Base-by-base conservation (phyloP, 2,329 filamentous ascomycete species). In the Botrytis pseudocinerea region DNA sequence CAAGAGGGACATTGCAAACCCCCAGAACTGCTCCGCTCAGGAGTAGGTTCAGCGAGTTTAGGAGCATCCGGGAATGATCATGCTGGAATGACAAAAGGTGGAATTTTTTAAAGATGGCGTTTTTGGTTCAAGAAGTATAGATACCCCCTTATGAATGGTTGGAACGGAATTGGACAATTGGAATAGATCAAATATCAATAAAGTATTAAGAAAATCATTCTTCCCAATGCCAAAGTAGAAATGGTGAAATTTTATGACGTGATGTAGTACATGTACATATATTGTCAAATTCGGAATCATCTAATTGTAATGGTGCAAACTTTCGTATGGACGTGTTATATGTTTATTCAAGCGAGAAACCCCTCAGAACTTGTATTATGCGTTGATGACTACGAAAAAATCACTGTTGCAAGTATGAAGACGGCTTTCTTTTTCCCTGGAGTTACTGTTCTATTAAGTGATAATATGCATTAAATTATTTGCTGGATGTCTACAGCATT, bases 1-100 rank as follows among this genome's bases (percentile, higher is more conserved):
- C 84, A 5, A 80, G 81, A 71, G 83, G 80, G 25, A 83, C 84
- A 22, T 78, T 85, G 10, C 51, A 28, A 32, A 57, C 51, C 7
- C 51, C 51, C 2, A 57, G 51, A 28, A 83, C 84, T 10, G 83
- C 82, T 1, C 82, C 85, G n/a, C 79, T 85, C n/a, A 82, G 84
- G 73, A 78, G 80, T 40, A 80, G 82, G 51, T 77, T 82, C 4
- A 79, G 80, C 59, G 78, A 77, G 61, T 54, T 54, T 25, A 54
- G 12, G 48, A 54, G 48, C 48, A 54, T 54, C 48, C n/a, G 51
- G 51, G 51, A 57, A 32, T 57, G 51, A 57, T 57, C 28, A 28
- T 8, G 51, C 51, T 57, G 51, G 51, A 9, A 57, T 28, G n/a
- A 57, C 51, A 57, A 57, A 57, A 57, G 51, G n/a, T 57, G 51